A percentile compares a stretch with the other conserved stretches of the same genome.
Evolutionary conservation across 2,329 filamentous ascomycete genomes (phyloP).

Genomic region (Aspergillus sp.): DNA sequence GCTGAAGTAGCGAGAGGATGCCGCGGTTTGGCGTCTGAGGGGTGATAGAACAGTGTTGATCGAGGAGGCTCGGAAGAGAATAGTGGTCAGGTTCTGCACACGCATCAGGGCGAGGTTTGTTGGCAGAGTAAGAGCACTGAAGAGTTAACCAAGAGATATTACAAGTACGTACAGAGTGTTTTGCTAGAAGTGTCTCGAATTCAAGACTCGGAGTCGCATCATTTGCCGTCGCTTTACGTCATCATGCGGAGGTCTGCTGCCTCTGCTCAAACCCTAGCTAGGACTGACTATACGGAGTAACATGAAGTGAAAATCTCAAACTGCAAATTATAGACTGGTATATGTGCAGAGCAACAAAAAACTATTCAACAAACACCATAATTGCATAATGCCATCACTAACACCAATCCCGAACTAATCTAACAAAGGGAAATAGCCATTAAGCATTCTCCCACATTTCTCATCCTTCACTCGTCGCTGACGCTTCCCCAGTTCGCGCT

Average conservation of each 20-base stretch:
- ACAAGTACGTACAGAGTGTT: too few species aligned
- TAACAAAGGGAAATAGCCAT: too few species aligned
- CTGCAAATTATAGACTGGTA: not conserved
- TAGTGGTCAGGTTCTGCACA: slow-evolving; percentile 10
- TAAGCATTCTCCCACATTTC: not conserved
- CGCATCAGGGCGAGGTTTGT: slow-evolving; percentile 17
- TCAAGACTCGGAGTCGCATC: not conserved
- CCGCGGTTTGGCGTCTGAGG: slow-evolving; percentile 12
- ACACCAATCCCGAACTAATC: too few species aligned
- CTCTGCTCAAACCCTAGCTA: not conserved
- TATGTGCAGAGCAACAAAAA: not conserved
- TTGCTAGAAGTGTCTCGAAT: not conserved
- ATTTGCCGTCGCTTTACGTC: slow-evolving; percentile 18
- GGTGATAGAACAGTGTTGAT: slow-evolving; percentile 1
- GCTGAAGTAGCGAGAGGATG: slow-evolving; percentile 13
- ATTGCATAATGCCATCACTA: too few species aligned
- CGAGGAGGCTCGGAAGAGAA: slow-evolving; percentile 12
- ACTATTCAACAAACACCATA: too few species aligned
- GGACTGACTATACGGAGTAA: not conserved
- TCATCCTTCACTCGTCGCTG: not conserved
- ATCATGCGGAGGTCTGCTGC: slow-evolving; percentile 17
- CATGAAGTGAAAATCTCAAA: too few species aligned
- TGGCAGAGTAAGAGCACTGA: not conserved
- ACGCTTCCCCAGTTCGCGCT: not conserved
- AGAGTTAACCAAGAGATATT: not conserved